These are phyloP conservation scores for Tanacetum coccineum DNA, from an alignment of 129 eudicot genomes.

Conservation along the genomic window DNA sequence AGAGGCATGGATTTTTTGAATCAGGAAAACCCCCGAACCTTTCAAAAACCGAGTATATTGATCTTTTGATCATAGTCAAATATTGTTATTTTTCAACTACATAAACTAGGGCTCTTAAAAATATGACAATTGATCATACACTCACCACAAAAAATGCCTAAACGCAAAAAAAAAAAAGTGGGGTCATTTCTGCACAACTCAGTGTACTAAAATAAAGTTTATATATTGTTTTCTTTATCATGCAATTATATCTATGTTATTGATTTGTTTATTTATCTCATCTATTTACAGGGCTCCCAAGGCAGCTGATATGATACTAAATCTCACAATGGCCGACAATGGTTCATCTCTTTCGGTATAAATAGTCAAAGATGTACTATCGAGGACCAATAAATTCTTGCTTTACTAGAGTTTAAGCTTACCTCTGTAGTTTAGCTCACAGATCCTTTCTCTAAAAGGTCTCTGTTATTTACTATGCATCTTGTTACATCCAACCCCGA, in stretches of 20 bases:
- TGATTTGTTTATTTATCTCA: neutral
- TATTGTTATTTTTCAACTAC: neutral
- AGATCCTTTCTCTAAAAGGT: slow-evolving; percentile 8
- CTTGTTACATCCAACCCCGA: neutral
- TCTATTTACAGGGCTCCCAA: slow-evolving; percentile 77
- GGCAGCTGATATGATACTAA: slow-evolving; percentile 92
- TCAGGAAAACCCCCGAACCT: no score
- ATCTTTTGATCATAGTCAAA: neutral
- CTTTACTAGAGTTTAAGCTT: neutral
- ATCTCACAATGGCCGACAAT: slow-evolving; percentile 77
- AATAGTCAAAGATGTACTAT: slow-evolving; percentile 13
- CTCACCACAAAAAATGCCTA: neutral
- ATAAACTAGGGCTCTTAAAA: neutral
- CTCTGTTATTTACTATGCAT: slow-evolving; percentile 3
- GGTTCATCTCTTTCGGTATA: slow-evolving; percentile 93
- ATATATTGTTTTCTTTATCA: neutral
- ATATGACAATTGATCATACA: neutral
- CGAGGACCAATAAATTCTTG: neutral
- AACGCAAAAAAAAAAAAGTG: neutral
- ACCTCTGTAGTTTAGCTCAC: slow-evolving; percentile 2
- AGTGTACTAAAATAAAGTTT: neutral
- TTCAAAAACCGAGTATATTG: no score
- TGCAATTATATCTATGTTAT: neutral
- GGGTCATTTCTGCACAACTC: neutral
- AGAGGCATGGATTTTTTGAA: no score